Evolutionary conservation across 371 early-diverging fungal species (phyloP).

Genomic region (Haplosporangium sp.): DNA sequence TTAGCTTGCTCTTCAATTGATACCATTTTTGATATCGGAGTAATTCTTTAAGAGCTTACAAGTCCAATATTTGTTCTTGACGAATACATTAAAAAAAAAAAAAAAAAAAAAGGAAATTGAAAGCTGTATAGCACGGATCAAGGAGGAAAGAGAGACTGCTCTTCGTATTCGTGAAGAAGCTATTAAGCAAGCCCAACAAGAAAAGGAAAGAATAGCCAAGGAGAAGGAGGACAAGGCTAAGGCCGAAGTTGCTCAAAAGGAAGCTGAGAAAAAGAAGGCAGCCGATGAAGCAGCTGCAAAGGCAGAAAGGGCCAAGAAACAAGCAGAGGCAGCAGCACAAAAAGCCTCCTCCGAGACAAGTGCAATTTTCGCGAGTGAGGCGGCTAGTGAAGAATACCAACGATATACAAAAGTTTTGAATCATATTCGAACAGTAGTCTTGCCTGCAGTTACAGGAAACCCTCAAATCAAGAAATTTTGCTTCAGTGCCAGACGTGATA

Average conservation of each 20-base stretch:
- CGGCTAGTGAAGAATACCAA: constrained; percentile 26
- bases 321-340: constrained; percentile 24
- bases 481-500: constrained; percentile 20
- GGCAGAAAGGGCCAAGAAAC: constrained; percentile 41
- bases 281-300: constrained; percentile 22
- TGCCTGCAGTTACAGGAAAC: constrained; percentile 25
- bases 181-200: not conserved
- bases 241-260: constrained; percentile 25
- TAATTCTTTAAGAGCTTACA: not conserved
- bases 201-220: constrained; percentile 10
- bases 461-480: constrained; percentile 25
- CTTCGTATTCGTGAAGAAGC: constrained; percentile 26
- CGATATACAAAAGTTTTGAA: constrained; percentile 22
- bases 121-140: constrained; percentile 22
- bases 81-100: not conserved
- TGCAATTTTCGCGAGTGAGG: constrained; percentile 20
- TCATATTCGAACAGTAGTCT: constrained; percentile 14
- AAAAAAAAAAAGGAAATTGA: constrained; percentile 24
- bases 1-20: not conserved
- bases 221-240: constrained; percentile 36
- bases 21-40: not conserved
- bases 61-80: not conserved
- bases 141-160: constrained; percentile 31
- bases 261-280: constrained; percentile 26
- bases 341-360: constrained; percentile 15